phyloP scores from a whole-genome alignment of 352 stramenopile species.

The Globisporangium apiculatum region DNA sequence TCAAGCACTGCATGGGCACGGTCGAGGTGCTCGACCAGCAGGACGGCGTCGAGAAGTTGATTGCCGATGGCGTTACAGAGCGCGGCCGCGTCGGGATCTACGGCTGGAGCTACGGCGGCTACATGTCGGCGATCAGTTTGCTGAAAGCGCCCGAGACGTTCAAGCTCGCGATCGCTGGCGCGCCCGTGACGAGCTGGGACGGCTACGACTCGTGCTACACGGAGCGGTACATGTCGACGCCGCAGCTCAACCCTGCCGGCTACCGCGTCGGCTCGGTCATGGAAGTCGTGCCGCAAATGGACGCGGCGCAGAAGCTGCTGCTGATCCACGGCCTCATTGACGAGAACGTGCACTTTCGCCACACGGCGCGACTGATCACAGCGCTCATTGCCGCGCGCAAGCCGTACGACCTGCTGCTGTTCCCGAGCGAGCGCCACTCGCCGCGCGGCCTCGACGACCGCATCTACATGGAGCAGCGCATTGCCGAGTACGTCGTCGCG shows the following conservation, averaged over 20 bases:
- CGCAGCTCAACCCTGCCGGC: conserved; percentile 88
- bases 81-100: conserved; percentile 91
- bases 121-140: conserved; percentile 95
- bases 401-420: conserved; percentile 95
- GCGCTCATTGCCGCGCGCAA: conserved; percentile 91
- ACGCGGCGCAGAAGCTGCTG: conserved; percentile 86
- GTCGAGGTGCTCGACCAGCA: conserved; percentile 87
- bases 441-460: conserved; percentile 88
- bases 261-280: conserved; percentile 91
- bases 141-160: conserved; percentile 95
- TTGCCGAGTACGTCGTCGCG: conserved; percentile 78
- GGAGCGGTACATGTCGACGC: conserved; percentile 96
- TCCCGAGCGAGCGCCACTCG: conserved; percentile 95
- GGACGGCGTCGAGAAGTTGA: conserved; percentile 72
- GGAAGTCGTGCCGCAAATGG: conserved; percentile 90
- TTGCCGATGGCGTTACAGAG: conserved; percentile 85
- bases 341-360: conserved; percentile 98
- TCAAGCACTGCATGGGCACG: conserved; percentile 91
- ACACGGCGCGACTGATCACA: conserved; percentile 96
- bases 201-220: conserved; percentile 99
- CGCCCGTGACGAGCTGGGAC: conserved; percentile 96
- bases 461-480: conserved; percentile 95
- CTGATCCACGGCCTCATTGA: conserved; percentile 96
- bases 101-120: conserved; percentile 98
- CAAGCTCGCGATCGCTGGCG: conserved; percentile 92